These are phyloP conservation scores for Colletotrichum sp. DNA, from an alignment of 2,329 filamentous ascomycete genomes.

Conservation along the genomic window DNA sequence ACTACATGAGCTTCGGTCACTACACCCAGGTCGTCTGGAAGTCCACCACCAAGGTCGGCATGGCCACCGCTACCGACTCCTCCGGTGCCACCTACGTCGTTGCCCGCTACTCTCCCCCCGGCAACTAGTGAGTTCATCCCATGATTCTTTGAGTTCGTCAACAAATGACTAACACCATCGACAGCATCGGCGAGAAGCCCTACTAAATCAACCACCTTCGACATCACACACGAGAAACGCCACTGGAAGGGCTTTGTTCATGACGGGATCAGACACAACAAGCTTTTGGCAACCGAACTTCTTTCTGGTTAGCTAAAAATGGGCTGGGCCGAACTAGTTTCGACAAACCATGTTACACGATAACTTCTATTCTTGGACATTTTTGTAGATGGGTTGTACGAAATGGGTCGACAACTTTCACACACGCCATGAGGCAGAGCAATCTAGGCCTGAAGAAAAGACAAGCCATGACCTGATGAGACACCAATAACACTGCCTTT, in stretches of 20 bases:
- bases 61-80: conserved; percentile 29
- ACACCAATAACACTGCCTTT: background rate
- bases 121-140: conserved; percentile 29
- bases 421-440: background rate
- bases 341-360: background rate
- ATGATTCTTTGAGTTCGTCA: background rate
- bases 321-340: background rate
- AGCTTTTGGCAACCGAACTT: background rate
- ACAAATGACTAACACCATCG: background rate
- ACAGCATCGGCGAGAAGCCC: conserved; percentile 30
- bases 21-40: conserved; percentile 38
- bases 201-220: conserved; percentile 24
- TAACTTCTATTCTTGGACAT: conserved; percentile 12
- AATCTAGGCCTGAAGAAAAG: background rate
- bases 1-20: conserved; percentile 28
- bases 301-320: background rate
- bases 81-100: conserved; percentile 35
- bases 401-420: background rate
- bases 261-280: background rate
- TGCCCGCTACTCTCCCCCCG: conserved; percentile 36
- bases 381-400: background rate
- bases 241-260: background rate
- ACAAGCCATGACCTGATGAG: conserved; percentile 1
- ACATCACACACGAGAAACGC: background rate
- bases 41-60: conserved; percentile 33